Evolutionary conservation across 495 filamentous ascomycete species (phyloP).

Genomic region (Xylaria cubensis): DNA sequence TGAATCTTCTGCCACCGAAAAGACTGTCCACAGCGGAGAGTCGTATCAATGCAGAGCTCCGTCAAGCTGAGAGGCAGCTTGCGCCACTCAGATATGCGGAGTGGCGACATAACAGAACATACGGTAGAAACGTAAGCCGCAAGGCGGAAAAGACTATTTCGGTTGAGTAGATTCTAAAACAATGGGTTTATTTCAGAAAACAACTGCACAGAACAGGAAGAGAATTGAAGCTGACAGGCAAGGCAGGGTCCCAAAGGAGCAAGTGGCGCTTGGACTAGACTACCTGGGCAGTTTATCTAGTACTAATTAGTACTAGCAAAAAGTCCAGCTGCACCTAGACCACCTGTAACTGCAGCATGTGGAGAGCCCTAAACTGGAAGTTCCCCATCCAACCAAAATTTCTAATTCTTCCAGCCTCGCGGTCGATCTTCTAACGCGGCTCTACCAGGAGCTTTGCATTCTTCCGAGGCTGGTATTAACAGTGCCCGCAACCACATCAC

Average conservation of each 20-base stretch:
- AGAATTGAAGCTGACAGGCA: neutral
- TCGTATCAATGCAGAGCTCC: conserved; percentile 91
- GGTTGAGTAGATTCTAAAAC: neutral
- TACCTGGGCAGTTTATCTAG: neutral
- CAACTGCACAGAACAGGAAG: no score
- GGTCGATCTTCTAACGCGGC: conserved; percentile 33
- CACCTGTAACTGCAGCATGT: neutral
- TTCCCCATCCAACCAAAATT: conserved; percentile 40
- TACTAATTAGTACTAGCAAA: neutral
- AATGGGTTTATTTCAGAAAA: no score
- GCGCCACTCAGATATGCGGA: conserved; percentile 69
- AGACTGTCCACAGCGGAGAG: conserved; percentile 87
- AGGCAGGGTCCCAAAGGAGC: conserved; percentile 18
- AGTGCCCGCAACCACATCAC: neutral
- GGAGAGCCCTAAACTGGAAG: conserved; percentile 26
- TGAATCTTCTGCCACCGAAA: conserved; percentile 89
- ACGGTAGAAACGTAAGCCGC: neutral
- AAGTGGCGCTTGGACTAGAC: conserved; percentile 7
- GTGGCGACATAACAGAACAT: conserved; percentile 33
- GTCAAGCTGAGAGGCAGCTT: conserved; percentile 79
- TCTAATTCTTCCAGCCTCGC: conserved; percentile 45
- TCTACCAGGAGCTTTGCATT: conserved; percentile 35
- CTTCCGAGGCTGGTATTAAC: conserved; percentile 16
- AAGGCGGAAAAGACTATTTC: neutral
- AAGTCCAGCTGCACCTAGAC: neutral